Evolutionary conservation across 768 basidiomycete species (phyloP).

Genomic region (Rhodotorula kratochvilovae): DNA sequence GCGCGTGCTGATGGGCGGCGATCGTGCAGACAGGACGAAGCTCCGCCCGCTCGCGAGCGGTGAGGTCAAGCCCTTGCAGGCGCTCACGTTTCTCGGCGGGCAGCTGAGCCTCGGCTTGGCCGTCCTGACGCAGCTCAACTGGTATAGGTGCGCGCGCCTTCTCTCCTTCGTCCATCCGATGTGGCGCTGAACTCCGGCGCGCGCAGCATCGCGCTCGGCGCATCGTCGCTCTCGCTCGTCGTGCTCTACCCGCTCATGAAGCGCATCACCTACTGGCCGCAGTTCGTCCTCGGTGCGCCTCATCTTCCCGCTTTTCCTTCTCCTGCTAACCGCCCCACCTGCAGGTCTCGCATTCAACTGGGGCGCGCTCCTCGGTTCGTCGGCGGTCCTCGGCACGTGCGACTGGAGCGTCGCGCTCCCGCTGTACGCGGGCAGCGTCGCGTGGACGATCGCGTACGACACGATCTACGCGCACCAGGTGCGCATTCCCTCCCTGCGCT

Average conservation of each 20-base stretch:
- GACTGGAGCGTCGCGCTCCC: constrained; percentile 80
- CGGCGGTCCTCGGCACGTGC: constrained; percentile 74
- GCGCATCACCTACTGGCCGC: constrained; percentile 92
- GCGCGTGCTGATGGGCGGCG: not conserved
- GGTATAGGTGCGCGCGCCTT: constrained; percentile 69
- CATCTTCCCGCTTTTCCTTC: not conserved
- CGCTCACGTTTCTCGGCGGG: constrained; percentile 70
- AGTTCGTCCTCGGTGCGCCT: constrained; percentile 79
- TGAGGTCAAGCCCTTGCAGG: constrained; percentile 69
- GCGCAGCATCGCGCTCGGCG: constrained; percentile 78
- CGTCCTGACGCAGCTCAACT: constrained; percentile 83
- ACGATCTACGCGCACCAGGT: constrained; percentile 98
- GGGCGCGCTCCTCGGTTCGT: constrained; percentile 94
- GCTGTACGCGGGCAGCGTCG: constrained; percentile 80
- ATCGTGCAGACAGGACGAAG: constrained; percentile 67
- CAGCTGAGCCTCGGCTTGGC: constrained; percentile 79
- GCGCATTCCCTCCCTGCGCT: constrained; percentile 22
- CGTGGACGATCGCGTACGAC: constrained; percentile 95
- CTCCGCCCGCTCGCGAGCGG: constrained; percentile 80
- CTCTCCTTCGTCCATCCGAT: not conserved
- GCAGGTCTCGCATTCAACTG: constrained; percentile 92
- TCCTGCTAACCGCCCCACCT: fast-evolving
- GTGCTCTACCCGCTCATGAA: constrained; percentile 95
- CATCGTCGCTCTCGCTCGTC: constrained; percentile 82
- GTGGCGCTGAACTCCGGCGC: not conserved